Evolutionary conservation across 139 green algal species (phyloP).

Genomic region (Chlorella sp.): DNA sequence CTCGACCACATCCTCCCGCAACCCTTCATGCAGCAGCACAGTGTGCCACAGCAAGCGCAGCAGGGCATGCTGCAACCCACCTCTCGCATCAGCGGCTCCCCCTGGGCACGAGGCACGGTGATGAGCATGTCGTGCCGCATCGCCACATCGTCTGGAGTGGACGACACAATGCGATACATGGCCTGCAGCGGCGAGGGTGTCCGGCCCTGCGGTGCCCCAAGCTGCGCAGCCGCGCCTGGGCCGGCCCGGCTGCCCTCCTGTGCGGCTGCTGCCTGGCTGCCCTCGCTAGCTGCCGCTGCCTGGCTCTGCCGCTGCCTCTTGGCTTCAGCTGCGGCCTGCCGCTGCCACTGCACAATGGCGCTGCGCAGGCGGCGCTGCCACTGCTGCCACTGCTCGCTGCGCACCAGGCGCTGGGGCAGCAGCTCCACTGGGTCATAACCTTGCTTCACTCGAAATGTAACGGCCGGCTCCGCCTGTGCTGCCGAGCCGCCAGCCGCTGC

Average conservation of each 20-base stretch:
- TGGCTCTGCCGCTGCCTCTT: not conserved
- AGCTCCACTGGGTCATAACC: not conserved
- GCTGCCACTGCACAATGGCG: constrained; percentile 7
- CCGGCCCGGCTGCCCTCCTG: not conserved
- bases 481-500: not conserved
- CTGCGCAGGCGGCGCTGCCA: constrained; percentile 9
- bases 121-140: not conserved
- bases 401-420: not conserved
- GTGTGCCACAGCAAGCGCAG: too few species aligned
- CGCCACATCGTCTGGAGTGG: too few species aligned
- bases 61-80: too few species aligned
- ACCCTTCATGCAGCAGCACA: too few species aligned
- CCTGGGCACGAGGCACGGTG: not conserved
- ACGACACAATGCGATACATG: not conserved
- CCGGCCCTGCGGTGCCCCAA: not conserved
- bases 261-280: not conserved
- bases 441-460: not conserved
- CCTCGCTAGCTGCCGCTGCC: not conserved
- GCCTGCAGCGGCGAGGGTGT: not conserved
- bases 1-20: too few species aligned
- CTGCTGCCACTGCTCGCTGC: not conserved
- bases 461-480: not conserved
- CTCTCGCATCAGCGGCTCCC: not conserved
- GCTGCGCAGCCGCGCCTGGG: not conserved
- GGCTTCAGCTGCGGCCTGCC: not conserved